These are phyloP conservation scores for Ulota crispa DNA, from an alignment of 225 moss, liverwort and hornwort genomes.

Conservation along the genomic window DNA sequence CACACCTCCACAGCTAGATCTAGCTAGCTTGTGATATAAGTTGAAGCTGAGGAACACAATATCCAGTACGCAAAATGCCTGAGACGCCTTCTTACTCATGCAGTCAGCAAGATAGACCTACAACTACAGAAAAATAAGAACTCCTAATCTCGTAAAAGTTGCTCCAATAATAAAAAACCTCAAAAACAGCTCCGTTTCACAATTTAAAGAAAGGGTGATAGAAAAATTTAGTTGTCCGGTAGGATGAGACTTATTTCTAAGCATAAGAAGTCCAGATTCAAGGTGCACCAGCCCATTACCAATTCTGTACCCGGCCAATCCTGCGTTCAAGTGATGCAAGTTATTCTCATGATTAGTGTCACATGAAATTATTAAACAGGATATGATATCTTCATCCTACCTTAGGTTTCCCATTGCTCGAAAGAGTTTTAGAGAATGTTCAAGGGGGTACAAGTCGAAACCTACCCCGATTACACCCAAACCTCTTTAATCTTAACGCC, in stretches of 20 bases:
- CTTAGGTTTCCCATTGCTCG: slow-evolving; percentile 4
- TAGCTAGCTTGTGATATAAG: background rate
- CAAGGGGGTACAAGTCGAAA: background rate
- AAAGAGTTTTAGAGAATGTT: background rate
- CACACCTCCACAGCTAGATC: slow-evolving; percentile 2
- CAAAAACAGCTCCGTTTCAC: background rate
- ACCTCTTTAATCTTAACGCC: background rate
- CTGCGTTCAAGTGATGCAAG: slow-evolving; percentile 1
- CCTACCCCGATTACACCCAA: background rate
- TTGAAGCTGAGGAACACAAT: background rate
- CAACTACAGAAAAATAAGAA: background rate
- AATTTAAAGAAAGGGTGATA: slow-evolving; percentile 2
- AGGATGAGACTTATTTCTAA: background rate
- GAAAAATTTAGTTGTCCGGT: background rate
- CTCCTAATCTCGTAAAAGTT: background rate
- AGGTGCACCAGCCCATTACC: slow-evolving; percentile 16
- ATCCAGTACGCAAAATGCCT: background rate
- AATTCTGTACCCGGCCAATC: background rate
- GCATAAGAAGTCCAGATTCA: background rate
- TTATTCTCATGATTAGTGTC: background rate
- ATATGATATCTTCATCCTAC: background rate
- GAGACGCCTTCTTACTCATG: background rate
- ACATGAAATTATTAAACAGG: background rate
- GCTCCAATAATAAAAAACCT: background rate
- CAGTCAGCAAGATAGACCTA: background rate